Conservation (phyloP, 768 basidiomycete genomes). For the Leccinum sublutescens region DNA sequence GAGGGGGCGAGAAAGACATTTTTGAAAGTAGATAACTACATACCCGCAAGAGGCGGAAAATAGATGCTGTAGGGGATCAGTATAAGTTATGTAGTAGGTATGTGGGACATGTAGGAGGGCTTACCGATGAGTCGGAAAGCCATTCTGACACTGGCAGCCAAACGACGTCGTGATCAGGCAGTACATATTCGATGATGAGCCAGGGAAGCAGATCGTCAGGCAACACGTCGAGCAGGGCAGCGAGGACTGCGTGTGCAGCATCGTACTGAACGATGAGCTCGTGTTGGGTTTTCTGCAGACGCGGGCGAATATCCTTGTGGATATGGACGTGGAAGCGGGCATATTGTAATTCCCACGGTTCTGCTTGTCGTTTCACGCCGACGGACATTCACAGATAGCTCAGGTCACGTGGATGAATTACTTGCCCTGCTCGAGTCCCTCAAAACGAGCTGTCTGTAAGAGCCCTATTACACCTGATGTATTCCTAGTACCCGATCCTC, state of each 20-base stretch:
- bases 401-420: no score
- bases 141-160: conserved; percentile 52
- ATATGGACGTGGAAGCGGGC: background rate
- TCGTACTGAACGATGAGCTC: conserved; percentile 50
- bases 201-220: conserved; percentile 59
- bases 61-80: conserved; percentile 36
- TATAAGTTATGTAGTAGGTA: background rate
- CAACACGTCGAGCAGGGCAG: conserved; percentile 49
- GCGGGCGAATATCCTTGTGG: background rate
- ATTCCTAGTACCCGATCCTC: no score
- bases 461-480: no score
- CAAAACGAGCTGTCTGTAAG: no score
- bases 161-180: conserved; percentile 43
- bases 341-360: background rate
- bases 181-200: conserved; percentile 54
- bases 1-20: background rate
- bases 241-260: conserved; percentile 45
- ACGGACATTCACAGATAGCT: no score
- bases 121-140: conserved; percentile 61
- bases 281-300: conserved; percentile 47
- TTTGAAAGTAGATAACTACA: conserved; percentile 11
- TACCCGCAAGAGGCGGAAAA: conserved; percentile 66
- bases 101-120: no score
- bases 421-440: no score
- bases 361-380: no score